Percentiles rank a stretch among this genome's conserved stretches.
Conservation (phyloP, 352 stramenopile genomes). For the Blastocystis sp. region DNA sequence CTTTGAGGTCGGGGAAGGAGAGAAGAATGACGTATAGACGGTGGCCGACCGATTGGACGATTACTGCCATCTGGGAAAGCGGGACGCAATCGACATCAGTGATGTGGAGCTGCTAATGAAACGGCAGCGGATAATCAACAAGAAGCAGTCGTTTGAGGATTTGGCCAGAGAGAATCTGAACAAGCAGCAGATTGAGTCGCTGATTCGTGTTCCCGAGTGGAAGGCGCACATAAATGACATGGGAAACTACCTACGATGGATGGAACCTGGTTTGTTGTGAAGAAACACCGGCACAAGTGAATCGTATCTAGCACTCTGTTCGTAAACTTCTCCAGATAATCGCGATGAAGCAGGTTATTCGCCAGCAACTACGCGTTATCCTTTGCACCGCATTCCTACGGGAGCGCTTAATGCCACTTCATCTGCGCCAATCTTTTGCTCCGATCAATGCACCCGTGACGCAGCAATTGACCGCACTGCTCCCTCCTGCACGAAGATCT, state of each 20-base stretch:
- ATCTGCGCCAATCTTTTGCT: conserved; percentile 43
- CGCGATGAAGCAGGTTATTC: conserved; percentile 42
- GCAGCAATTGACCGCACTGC: conserved; percentile 31
- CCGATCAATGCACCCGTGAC: conserved; percentile 40
- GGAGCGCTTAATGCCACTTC: conserved; percentile 53
- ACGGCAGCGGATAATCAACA: conserved; percentile 25
- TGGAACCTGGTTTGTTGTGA: not conserved
- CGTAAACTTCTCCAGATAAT: conserved; percentile 53
- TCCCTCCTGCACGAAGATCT: conserved; percentile 60
- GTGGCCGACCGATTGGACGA: conserved; percentile 41
- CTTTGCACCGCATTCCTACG: not conserved
- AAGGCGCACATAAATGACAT: conserved; percentile 3
- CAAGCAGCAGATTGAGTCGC: conserved; percentile 40
- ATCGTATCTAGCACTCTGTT: conserved; percentile 41
- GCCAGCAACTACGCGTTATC: conserved; percentile 8
- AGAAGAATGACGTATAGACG: not conserved
- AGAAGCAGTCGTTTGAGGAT: conserved; percentile 20
- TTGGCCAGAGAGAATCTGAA: conserved; percentile 57
- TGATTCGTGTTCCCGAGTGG: conserved; percentile 47
- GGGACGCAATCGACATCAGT: not conserved
- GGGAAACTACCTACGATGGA: not conserved
- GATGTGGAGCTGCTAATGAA: conserved; percentile 50
- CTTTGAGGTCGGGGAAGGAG: not conserved
- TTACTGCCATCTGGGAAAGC: conserved; percentile 54
- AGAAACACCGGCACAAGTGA: conserved; percentile 7